Conservation (phyloP, 2,329 filamentous ascomycete genomes). For the Cladosporium sp. region DNA sequence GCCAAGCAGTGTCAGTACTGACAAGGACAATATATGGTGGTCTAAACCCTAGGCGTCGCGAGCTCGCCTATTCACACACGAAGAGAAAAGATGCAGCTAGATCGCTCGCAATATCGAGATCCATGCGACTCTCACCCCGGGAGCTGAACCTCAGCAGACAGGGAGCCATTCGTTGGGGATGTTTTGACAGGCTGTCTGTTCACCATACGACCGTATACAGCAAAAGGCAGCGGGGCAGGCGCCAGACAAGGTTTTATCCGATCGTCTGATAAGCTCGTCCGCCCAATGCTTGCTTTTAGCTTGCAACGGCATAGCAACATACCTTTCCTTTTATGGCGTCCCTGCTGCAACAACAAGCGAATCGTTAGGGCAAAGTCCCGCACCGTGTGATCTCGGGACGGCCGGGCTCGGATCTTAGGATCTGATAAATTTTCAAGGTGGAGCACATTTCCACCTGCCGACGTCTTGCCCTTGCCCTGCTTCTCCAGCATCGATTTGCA, state of each 20-base stretch:
- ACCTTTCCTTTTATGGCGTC: background rate
- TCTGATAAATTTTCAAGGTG: conserved; percentile 13
- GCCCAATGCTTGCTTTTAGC: conserved; percentile 4
- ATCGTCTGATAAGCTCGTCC: conserved; percentile 12
- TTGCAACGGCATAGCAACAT: conserved; percentile 7
- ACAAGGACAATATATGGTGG: background rate
- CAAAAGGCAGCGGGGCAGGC: background rate
- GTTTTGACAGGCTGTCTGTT: background rate
- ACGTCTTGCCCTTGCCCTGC: conserved; percentile 6
- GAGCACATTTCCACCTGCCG: background rate
- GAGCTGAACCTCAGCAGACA: background rate
- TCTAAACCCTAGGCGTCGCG: background rate
- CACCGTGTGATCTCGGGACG: background rate
- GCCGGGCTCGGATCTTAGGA: conserved; percentile 13
- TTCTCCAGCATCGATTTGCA: background rate
- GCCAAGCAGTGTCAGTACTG: background rate
- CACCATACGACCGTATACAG: conserved; percentile 5
- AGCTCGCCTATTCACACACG: background rate
- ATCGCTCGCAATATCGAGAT: background rate
- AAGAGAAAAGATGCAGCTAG: background rate
- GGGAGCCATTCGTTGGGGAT: background rate
- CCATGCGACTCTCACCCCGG: background rate
- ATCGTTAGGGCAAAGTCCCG: background rate
- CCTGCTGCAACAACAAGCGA: conserved; percentile 10
- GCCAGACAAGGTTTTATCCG: conserved; percentile 10